phyloP scores from a whole-genome alignment of 345 rosid species.

The Salix viminalis region DNA sequence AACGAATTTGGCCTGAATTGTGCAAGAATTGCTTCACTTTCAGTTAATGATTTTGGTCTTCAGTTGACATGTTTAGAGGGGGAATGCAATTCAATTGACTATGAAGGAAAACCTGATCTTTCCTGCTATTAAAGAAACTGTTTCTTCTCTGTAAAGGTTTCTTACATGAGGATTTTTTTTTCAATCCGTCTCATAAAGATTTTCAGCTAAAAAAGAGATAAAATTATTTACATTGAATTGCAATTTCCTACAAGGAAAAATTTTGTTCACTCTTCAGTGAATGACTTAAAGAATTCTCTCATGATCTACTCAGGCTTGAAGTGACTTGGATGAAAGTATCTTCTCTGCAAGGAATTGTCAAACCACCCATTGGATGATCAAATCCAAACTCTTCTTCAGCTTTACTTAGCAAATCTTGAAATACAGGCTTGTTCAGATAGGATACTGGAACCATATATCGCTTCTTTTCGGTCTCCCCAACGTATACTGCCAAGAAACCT shows the following conservation, averaged over 20 bases:
- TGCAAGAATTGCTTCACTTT: constrained; percentile 13
- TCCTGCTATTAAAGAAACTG: no score
- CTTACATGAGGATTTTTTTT: no score
- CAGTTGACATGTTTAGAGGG: no score
- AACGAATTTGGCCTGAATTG: constrained; percentile 17
- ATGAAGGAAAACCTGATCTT: no score
- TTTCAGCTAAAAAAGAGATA: neutral
- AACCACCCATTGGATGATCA: constrained; percentile 8
- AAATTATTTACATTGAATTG: neutral
- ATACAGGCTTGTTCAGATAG: neutral
- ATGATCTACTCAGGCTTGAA: neutral
- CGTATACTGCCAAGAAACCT: constrained; percentile 13
- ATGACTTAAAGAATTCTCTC: neutral
- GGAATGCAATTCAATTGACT: no score
- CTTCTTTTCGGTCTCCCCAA: neutral
- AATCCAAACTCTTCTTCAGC: neutral
- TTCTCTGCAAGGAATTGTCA: constrained; percentile 2
- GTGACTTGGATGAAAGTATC: neutral
- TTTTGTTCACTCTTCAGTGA: neutral
- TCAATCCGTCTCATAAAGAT: neutral
- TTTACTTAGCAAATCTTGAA: neutral
- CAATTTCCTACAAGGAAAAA: neutral
- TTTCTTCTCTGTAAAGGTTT: no score
- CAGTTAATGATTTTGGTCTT: no score
- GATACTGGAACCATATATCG: neutral